Conservation (phyloP, 2,329 filamentous ascomycete genomes). For the Phialophora tarda region DNA sequence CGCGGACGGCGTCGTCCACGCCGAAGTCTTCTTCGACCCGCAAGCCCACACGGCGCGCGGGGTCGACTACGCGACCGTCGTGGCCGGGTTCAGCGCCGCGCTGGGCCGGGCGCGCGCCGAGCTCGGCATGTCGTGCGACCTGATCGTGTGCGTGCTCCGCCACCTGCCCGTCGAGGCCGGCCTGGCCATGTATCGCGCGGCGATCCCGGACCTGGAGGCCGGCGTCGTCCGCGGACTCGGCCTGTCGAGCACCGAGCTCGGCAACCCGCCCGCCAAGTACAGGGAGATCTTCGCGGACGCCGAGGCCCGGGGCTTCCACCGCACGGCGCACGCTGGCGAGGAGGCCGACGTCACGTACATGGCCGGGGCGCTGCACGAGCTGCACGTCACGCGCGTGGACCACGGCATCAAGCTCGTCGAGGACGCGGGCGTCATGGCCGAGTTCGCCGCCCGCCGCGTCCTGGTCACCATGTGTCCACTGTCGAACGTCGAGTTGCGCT, state of each 20-base stretch:
- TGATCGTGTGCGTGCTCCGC: conserved; percentile 75
- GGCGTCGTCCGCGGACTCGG: conserved; percentile 68
- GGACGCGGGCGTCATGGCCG: conserved; percentile 63
- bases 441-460: conserved; percentile 62
- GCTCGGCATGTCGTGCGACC: conserved; percentile 66
- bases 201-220: conserved; percentile 49
- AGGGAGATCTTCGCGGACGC: conserved; percentile 65
- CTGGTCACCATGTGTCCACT: conserved; percentile 75
- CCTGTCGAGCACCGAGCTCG: conserved; percentile 67
- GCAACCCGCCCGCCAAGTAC: conserved; percentile 64
- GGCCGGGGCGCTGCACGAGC: conserved; percentile 63
- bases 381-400: conserved; percentile 72
- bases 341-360: conserved; percentile 74
- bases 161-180: conserved; percentile 35
- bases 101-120: conserved; percentile 65
- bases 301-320: conserved; percentile 57
- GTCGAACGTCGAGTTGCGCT: conserved; percentile 71
- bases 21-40: conserved; percentile 81
- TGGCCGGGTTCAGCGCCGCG: conserved; percentile 67
- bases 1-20: conserved; percentile 70
- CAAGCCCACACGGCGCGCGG: conserved; percentile 74
- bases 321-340: conserved; percentile 78
- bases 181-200: conserved; percentile 32
- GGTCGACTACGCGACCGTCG: conserved; percentile 66
- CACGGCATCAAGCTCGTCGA: conserved; percentile 72